Conservation (phyloP, 495 filamentous ascomycete genomes). For the Oleoguttula mirabilis region DNA sequence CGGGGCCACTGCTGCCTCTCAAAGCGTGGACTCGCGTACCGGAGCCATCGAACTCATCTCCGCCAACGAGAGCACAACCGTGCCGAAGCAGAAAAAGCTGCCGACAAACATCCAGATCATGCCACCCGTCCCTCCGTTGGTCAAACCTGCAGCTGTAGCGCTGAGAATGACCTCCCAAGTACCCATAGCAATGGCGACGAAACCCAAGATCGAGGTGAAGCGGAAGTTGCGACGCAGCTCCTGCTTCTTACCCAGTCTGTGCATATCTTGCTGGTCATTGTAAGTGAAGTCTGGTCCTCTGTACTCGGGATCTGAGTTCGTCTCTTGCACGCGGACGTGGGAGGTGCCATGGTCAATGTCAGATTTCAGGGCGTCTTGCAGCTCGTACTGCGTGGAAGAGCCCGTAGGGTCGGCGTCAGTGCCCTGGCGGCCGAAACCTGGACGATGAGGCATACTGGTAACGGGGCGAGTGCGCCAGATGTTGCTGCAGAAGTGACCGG, state of each 20-base stretch:
- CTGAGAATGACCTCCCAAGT: conserved; percentile 10
- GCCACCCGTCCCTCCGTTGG: conserved; percentile 8
- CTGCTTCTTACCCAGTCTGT: conserved; percentile 2
- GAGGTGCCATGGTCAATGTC: no score
- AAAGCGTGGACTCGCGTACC: not conserved
- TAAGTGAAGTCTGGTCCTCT: no score
- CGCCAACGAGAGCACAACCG: conserved; percentile 27
- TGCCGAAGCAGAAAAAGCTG: conserved; percentile 26
- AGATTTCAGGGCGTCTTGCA: no score
- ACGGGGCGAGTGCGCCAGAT: no score
- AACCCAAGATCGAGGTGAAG: conserved; percentile 18
- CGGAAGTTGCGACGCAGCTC: conserved; percentile 17
- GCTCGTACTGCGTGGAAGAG: no score
- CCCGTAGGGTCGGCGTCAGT: no score
- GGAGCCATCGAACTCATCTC: conserved; percentile 32
- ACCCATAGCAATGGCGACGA: conserved; percentile 19
- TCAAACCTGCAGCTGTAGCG: not conserved
- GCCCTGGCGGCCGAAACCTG: no score
- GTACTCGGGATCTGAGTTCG: no score
- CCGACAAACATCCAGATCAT: conserved; percentile 10
- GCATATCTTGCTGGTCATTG: conserved; percentile 1
- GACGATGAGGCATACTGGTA: no score
- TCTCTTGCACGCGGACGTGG: no score
- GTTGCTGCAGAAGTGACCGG: no score
- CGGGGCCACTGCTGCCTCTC: not conserved